Evolutionary conservation across 129 eudicot genomes (phyloP), one percentile per base, ranked within the genome.

Genomic region (Centrapalus pauciflorus): DNA sequence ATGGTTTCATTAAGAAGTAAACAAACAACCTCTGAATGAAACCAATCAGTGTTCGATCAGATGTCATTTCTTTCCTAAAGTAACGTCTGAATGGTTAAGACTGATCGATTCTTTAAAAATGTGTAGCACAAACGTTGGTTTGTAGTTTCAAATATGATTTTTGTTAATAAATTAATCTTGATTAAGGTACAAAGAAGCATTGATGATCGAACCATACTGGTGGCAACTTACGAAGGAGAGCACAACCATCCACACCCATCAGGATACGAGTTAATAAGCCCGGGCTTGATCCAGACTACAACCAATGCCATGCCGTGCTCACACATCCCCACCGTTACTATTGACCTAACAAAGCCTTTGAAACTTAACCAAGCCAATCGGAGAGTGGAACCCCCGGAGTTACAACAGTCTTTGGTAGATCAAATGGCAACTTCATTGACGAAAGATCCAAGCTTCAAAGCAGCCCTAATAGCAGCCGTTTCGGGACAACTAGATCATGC

Each of bases 151-250:
- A n/a, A n/a, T n/a, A n/a, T n/a, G n/a, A n/a, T n/a, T n/a, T n/a
- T n/a, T n/a, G n/a, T n/a, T n/a, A n/a, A n/a, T n/a, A n/a, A n/a
- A n/a, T 38, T 20, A 19, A 21, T 16, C 12, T 70, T 16, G 25
- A 32, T 65, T 17, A 41, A 85, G 91, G 92, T 85, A 32, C 94
- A 86, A 64, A 80, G 88, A 77, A 86, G 89, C 46, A 40, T 77
- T 6, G 94, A 86, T 43, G 94, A 86, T 72, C 94, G 80, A 67
- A 76, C 94, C 43, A 50, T 86, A 8, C 46, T 80, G 45, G 94
- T 86, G 6, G 94, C 94, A 38, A 86, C 94, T 28, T 86, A 86
- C 17, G 94, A 86, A 75, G 94, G 94, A 10, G 94, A 86, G 61
- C 94, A 86, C 80, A 86, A 86, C 58, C 94, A 86, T 41, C 78